Base-by-base conservation (phyloP, 805 yeast genomes). In the Yarrowia sp. region DNA sequence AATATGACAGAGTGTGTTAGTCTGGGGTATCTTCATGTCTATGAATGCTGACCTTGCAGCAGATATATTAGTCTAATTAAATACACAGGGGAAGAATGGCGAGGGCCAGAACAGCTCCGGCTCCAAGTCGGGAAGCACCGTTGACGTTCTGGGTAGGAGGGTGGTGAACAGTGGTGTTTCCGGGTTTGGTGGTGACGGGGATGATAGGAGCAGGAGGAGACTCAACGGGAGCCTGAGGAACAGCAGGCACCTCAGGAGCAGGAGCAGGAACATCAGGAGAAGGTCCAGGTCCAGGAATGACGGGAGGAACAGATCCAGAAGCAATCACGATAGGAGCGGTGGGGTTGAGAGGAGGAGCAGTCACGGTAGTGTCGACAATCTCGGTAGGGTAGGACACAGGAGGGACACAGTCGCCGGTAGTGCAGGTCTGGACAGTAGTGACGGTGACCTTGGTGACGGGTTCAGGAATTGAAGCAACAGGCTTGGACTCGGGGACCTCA, bases 121-220 rank as follows among this genome's bases (percentile, higher is more conserved):
- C 28, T 3, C 28, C 28, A 22, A 22, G 3, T 22, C 28, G 28
- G 28, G 28, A 22, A 22, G 28, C 28, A 22, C 15, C 14, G 35
- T 9, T 51, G 58, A 18, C 28, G 58, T 36, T 36, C 58, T 51
- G 58, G 58, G 33, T 41, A 38, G 58, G 58, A 22, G 22, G 33
- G 2, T 5, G 11, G 17, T 35, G 3, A 17, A 48, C 35, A 9
- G 58, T 51, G 10, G 43, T 18, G 58, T 35, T 48, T 18, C 33
- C 17, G 38, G 53, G 42, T 4, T 13, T 14, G 9, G 14, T 36
- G n/a, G 39, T 31, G 35, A 28, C 50, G 4, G 53, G 53, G 15
- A 32, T 28, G 11, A 47, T 32, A 6, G 53, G 53, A 14, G 57
- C 8, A 14, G 57, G 42, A 50, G 57, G 41, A 18, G 47, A 9